Conservation (phyloP, 768 basidiomycete species). For the Macrolepiota dolichaula region DNA sequence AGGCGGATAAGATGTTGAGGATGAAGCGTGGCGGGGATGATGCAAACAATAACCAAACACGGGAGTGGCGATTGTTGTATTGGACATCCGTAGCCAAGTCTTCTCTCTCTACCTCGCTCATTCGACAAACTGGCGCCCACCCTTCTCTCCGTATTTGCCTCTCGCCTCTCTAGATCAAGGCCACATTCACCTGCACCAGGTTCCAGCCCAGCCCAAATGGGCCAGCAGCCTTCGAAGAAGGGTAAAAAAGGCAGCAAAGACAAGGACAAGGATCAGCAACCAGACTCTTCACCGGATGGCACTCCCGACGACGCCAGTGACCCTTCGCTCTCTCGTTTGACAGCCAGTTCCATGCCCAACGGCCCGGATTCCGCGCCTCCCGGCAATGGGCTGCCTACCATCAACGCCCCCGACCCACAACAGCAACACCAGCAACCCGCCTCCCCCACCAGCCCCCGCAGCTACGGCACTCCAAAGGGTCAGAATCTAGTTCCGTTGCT, state of each 20-base stretch:
- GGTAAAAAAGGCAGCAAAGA: conserved; percentile 69
- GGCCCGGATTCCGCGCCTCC: conserved; percentile 36
- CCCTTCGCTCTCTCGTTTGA: conserved; percentile 39
- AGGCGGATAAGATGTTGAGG: conserved; percentile 5
- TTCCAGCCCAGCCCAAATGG: conserved; percentile 59
- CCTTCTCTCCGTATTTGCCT: conserved; percentile 72
- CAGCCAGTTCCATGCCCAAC: conserved; percentile 31
- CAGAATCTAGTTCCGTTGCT: conserved; percentile 18
- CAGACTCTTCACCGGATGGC: conserved; percentile 37
- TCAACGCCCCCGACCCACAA: conserved; percentile 38
- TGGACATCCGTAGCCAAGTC: conserved; percentile 18
- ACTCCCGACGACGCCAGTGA: conserved; percentile 37
- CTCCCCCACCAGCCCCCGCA: conserved; percentile 21
- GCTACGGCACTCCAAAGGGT: conserved; percentile 33
- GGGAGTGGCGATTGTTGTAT: conserved; percentile 18
- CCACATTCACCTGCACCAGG: conserved; percentile 68
- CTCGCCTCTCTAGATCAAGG: conserved; percentile 68
- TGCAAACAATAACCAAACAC: conserved; percentile 36
- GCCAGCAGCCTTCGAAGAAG: conserved; percentile 85
- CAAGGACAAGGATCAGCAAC: conserved; percentile 52
- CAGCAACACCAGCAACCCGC: conserved; percentile 29
- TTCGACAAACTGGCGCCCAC: conserved; percentile 73
- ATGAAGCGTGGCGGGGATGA: conserved; percentile 10
- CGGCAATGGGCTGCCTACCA: conserved; percentile 31
- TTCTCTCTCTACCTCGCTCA: conserved; percentile 13